A percentile compares a stretch with the other conserved stretches of the same genome.
phyloP scores from a whole-genome alignment of 345 rosid genomes.

The Carallia brachiata region DNA sequence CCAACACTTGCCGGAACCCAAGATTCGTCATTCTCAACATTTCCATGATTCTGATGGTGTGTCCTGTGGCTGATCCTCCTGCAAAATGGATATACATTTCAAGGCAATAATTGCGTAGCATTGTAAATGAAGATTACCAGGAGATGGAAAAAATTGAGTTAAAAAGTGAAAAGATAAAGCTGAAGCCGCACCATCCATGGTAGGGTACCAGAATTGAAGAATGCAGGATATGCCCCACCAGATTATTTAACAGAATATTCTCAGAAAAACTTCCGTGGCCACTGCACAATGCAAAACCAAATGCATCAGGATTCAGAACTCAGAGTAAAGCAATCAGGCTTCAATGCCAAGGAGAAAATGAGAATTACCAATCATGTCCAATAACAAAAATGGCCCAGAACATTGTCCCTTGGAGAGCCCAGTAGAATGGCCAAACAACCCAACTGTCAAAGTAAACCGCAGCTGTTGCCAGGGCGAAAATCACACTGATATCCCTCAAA shows the following conservation, averaged over 20 bases:
- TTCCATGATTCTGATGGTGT: slow-evolving; percentile 35
- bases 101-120: not conserved
- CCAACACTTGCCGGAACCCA: slow-evolving; percentile 25
- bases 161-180: not conserved
- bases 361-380: slow-evolving; percentile 31
- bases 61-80: slow-evolving; percentile 37
- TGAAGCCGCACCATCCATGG: slow-evolving; percentile 27
- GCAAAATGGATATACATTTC: not conserved
- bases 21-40: slow-evolving; percentile 33
- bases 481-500: slow-evolving; percentile 10
- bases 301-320: no score
- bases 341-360: not conserved
- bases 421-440: slow-evolving; percentile 26
- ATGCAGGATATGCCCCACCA: slow-evolving; percentile 30
- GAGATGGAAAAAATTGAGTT: not conserved
- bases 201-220: slow-evolving; percentile 34
- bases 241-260: slow-evolving; percentile 15
- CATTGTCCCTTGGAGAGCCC: slow-evolving; percentile 33
- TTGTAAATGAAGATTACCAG: not conserved
- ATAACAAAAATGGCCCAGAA: slow-evolving; percentile 37
- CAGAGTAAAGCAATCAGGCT: not conserved
- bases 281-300: slow-evolving; percentile 7
- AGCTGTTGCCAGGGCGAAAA: slow-evolving; percentile 13
- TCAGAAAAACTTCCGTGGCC: slow-evolving; percentile 38
- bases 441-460: slow-evolving; percentile 10